Conservation (phyloP, 2,329 filamentous ascomycete species). For the Sphaceloma murrayae region DNA sequence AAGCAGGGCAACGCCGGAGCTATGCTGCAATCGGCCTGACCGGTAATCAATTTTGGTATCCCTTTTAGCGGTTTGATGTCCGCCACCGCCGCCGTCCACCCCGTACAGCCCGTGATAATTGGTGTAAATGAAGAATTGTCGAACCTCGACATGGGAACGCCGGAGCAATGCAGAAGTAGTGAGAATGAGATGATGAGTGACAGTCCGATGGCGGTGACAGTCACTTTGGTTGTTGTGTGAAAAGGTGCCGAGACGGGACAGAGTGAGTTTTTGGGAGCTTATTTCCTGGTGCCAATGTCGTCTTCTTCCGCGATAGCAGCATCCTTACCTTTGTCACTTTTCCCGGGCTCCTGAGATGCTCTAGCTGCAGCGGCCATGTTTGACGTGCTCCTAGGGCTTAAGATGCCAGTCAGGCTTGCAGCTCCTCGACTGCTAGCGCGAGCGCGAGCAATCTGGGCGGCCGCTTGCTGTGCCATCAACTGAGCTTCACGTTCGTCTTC, state of each 20-base stretch:
- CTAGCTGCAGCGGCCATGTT: slow-evolving; percentile 1
- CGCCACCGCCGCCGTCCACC: slow-evolving; percentile 1
- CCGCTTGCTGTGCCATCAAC: slow-evolving; percentile 17
- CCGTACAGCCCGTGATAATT: background rate
- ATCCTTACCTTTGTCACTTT: slow-evolving; percentile 1
- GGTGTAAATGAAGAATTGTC: background rate
- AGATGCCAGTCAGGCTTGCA: slow-evolving; percentile 23
- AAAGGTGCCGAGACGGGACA: no score
- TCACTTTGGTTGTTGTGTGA: background rate
- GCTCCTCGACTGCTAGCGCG: slow-evolving; percentile 15
- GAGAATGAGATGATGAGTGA: background rate
- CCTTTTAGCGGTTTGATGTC: slow-evolving; percentile 2
- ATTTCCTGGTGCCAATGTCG: slow-evolving; percentile 5
- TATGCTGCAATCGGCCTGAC: slow-evolving; percentile 6
- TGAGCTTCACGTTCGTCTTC: slow-evolving; percentile 28
- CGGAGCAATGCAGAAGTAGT: slow-evolving; percentile 9
- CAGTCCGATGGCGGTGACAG: slow-evolving; percentile 2
- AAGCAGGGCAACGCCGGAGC: background rate
- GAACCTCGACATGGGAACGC: background rate
- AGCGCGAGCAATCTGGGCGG: slow-evolving; percentile 15
- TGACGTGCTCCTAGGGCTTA: slow-evolving; percentile 12
- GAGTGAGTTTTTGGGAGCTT: background rate
- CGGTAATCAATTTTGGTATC: slow-evolving; percentile 7
- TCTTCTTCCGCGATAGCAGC: slow-evolving; percentile 1
- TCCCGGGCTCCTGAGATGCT: background rate